Conservation (phyloP, 345 rosid species). For the Lepidium didymum region DNA sequence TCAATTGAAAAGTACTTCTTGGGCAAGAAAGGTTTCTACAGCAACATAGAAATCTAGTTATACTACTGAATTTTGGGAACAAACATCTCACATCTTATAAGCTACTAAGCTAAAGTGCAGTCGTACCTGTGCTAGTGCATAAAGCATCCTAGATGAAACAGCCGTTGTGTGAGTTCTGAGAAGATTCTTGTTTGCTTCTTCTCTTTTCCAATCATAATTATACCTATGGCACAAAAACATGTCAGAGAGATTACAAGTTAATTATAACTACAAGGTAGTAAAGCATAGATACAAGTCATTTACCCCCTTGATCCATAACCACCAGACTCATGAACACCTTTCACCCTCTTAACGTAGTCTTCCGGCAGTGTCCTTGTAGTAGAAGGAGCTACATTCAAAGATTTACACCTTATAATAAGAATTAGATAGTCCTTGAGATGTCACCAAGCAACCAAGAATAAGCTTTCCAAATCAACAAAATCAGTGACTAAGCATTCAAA, state of each 20-base stretch:
- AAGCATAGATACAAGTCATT: not conserved
- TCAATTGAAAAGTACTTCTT: slow-evolving; percentile 92
- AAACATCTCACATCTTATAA: not conserved
- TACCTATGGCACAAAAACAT: slow-evolving; percentile 35
- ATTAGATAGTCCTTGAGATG: not conserved
- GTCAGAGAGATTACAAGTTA: not conserved
- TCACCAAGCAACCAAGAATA: not conserved
- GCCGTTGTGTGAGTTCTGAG: slow-evolving; percentile 95
- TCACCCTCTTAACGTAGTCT: slow-evolving; percentile 82
- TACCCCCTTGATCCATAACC: slow-evolving; percentile 97
- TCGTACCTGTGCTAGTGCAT: slow-evolving; percentile 74
- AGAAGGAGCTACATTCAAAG: slow-evolving; percentile 56
- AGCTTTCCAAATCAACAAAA: not conserved
- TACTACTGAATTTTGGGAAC: not conserved
- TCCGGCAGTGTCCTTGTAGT: slow-evolving; percentile 72
- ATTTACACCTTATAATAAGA: not conserved
- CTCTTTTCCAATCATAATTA: slow-evolving; percentile 90
- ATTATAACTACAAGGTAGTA: not conserved
- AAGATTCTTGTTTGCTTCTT: slow-evolving; percentile 91
- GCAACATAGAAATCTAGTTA: not conserved
- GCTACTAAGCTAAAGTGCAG: not conserved
- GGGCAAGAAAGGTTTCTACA: slow-evolving; percentile 56
- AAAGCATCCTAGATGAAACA: slow-evolving; percentile 86
- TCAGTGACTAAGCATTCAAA: not conserved
- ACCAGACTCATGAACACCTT: slow-evolving; percentile 70